A percentile compares a stretch with the other conserved stretches of the same genome.
phyloP scores from a whole-genome alignment of 805 yeast genomes.

The Barnettozyma sp. region DNA sequence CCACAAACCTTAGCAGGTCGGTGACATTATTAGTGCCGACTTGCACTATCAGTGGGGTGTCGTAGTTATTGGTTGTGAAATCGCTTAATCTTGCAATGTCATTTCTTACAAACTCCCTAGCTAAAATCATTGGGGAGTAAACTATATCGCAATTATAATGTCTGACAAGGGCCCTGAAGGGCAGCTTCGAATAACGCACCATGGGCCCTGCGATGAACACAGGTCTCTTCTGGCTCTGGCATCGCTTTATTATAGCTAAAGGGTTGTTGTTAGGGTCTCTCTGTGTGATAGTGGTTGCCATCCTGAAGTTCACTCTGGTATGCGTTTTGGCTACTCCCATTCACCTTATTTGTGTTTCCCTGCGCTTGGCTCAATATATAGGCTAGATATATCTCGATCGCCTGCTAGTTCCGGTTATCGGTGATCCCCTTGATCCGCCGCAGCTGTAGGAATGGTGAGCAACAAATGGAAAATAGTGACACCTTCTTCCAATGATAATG shows the following conservation, averaged over 20 bases:
- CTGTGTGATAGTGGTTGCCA: conserved; percentile 1
- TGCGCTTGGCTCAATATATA: no score
- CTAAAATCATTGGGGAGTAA: conserved; percentile 94
- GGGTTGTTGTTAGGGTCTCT: conserved; percentile 47
- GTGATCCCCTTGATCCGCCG: no score
- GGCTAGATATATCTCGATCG: no score
- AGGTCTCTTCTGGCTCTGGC: conserved; percentile 43
- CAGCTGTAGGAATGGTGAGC: no score
- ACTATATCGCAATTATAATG: conserved; percentile 74
- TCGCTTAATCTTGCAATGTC: conserved; percentile 75
- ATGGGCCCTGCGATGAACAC: conserved; percentile 83
- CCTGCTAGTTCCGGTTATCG: no score
- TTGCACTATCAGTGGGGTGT: conserved; percentile 75
- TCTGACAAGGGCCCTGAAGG: conserved; percentile 76
- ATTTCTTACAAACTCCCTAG: conserved; percentile 88
- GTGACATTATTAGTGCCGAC: conserved; percentile 82
- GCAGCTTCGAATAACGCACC: conserved; percentile 94
- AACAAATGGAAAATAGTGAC: no score
- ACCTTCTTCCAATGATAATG: no score
- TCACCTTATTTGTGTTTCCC: no score
- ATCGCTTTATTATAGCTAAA: conserved; percentile 40
- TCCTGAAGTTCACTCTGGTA: no score
- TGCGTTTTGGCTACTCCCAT: no score
- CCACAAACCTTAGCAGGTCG: conserved; percentile 76
- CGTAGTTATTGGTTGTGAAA: conserved; percentile 70